Base-by-base conservation (phyloP, 164 flowering plant genomes). In the Protea cynaroides region DNA sequence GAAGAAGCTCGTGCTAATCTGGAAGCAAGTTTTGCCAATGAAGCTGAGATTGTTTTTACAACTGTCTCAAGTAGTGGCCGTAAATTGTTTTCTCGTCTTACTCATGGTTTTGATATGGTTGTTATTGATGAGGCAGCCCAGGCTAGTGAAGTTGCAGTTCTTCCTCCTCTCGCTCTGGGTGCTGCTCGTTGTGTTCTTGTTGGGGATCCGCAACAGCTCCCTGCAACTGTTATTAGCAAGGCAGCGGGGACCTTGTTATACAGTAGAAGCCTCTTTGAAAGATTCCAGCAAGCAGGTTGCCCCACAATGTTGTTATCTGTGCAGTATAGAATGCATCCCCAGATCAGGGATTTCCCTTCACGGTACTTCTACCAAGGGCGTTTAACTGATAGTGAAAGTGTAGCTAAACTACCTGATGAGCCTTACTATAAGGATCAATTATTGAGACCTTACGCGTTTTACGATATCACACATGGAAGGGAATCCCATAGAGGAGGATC, bases 151-250 rank as follows among this genome's bases (percentile, higher is more conserved):
- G 89, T 82, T 19, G 87, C 70, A 10, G 67, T 85, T 65, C 85
- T 87, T 58, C 92, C 92, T 64, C 92, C 92, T 49, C 52, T 49
- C 17, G 14, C 52, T 49, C 52, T 49, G 14, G 52, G 52, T 49
- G 52, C 52, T 15, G 8, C 85, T 87, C 78, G 92, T 1, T 87
- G 92, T 77, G 92, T 87, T 67, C 92, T 87, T 70, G 92, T 49
- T 49, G 52, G 52, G 19, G 52, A 49, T 15, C 52, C 52, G 6
- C 93, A 87, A 79, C 93, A 87, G 75, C 93, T 87, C 61, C 90
- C 93, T 40, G 93, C 93, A 21, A 85, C 93, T n/a, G 90, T 87
- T 40, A 87, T 87, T 24, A 87, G 93, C 79, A 85, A 85, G 75
- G 90, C 90, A 25, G 93, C 90, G 63, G 88, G 90, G 55, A 82